Percentiles rank a stretch among this genome's conserved stretches.
Evolutionary conservation across 2,329 filamentous ascomycete species (phyloP).

Genomic region (Aspergillus candidus): DNA sequence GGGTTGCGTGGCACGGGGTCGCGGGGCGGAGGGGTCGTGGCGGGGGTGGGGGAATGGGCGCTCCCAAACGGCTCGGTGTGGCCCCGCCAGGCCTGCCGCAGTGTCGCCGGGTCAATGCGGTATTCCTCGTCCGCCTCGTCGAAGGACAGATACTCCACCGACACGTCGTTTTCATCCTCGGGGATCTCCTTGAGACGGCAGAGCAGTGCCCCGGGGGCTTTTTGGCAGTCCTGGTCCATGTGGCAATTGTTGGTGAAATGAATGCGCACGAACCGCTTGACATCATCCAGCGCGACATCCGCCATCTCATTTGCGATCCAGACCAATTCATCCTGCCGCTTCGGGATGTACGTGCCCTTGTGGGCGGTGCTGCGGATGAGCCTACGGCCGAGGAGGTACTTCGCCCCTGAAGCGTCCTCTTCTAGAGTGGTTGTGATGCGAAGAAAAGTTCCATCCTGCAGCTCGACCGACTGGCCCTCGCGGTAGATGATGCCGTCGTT

Average conservation of each 20-base stretch:
- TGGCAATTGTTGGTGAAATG: slow-evolving; percentile 49
- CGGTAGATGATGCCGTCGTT: slow-evolving; percentile 20
- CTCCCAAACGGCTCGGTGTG: slow-evolving; percentile 26
- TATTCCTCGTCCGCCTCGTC: slow-evolving; percentile 26
- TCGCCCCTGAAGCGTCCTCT: slow-evolving; percentile 13
- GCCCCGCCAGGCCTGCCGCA: slow-evolving; percentile 32
- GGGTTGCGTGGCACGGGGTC: background rate
- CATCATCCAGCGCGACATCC: slow-evolving; percentile 36
- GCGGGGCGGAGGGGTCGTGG: no score
- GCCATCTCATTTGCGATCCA: slow-evolving; percentile 36
- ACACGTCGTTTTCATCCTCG: slow-evolving; percentile 16
- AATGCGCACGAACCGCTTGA: slow-evolving; percentile 42
- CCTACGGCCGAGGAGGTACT: slow-evolving; percentile 36
- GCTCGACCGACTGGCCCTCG: slow-evolving; percentile 30
- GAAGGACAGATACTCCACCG: slow-evolving; percentile 25
- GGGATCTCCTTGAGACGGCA: slow-evolving; percentile 28
- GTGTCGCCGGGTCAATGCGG: slow-evolving; percentile 3
- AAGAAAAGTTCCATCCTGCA: slow-evolving; percentile 37
- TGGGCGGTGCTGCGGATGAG: slow-evolving; percentile 29
- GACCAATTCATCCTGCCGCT: slow-evolving; percentile 41
- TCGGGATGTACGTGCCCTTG: slow-evolving; percentile 28
- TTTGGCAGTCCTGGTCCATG: slow-evolving; percentile 23
- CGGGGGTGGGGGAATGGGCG: background rate
- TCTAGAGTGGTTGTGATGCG: slow-evolving; percentile 34
- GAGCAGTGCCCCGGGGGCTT: slow-evolving; percentile 21